Evolutionary conservation across 345 rosid genomes (phyloP), one percentile per base, ranked within the genome.

Genomic region (Salix brachista): DNA sequence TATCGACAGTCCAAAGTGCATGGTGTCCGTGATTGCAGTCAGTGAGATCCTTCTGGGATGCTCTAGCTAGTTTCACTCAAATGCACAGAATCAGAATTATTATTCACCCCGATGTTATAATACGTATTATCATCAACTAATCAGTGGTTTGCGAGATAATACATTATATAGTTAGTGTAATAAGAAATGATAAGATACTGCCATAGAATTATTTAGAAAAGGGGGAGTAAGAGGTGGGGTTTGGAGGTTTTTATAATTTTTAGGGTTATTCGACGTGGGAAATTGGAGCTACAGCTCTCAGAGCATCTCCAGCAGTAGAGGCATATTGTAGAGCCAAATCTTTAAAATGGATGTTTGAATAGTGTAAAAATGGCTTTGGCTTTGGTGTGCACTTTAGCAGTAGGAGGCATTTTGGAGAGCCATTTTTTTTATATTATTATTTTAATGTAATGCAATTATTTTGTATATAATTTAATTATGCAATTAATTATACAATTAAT

Each of bases 281-380:
- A 83, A 73, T 79, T 79, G 83, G 76, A 76, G 86, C 81, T 69
- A 82, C 89, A 77, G 83, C 80, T 87, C 80, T 88, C n/a, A n/a
- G n/a, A n/a, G n/a, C n/a, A n/a, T n/a, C n/a, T n/a, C n/a, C n/a
- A n/a, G n/a, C n/a, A n/a, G n/a, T n/a, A n/a, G n/a, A n/a, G n/a
- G n/a, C n/a, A n/a, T n/a, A n/a, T n/a, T n/a, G n/a, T n/a, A n/a
- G n/a, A n/a, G n/a, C n/a, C n/a, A n/a, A n/a, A n/a, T n/a, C n/a
- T n/a, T n/a, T n/a, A n/a, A n/a, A n/a, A n/a, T n/a, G n/a, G n/a
- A n/a, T n/a, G n/a, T n/a, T n/a, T n/a, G n/a, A n/a, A n/a, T n/a
- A n/a, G n/a, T n/a, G n/a, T n/a, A n/a, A n/a, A n/a, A n/a, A n/a
- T n/a, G n/a, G n/a, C n/a, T n/a, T n/a, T n/a, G n/a, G n/a, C n/a